Evolutionary conservation across 139 green algal genomes (phyloP), one percentile per base, ranked within the genome.

Genomic region (Eudorina sp.): DNA sequence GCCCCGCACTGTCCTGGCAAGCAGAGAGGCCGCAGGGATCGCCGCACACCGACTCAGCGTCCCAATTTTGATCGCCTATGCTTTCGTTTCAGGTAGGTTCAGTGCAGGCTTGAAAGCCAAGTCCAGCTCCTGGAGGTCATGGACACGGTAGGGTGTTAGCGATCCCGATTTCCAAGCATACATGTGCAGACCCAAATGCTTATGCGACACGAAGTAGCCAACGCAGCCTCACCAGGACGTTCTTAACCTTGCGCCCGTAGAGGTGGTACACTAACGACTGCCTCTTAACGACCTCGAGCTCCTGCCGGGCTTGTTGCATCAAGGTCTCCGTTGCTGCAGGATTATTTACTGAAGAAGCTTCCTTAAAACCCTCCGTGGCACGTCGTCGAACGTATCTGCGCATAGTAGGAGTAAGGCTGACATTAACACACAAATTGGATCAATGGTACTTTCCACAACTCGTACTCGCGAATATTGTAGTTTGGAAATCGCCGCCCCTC

Each of bases 381-480:
- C 90, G 87, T 16, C 95, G 89, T 72, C 89, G 89, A 14, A 97
- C 92, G 77, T 97, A 97, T 53, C 94, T 97, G 92, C 68, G n/a
- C 8, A 64, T 86, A 40, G 60, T n/a, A 62, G 51, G 29, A 41
- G 48, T 43, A 11, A 9, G n/a, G 45, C 16, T 51, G n/a, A 21
- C 69, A 21, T 77, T 34, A n/a, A 9, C 58, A 51, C 34, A 1
- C 69, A 7, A 51, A 77, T 53, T 11, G 34, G 3, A 41, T 55
- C 21, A 21, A 11, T 62, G 4, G 7, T 36, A n/a, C 3, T 68
- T 48, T 31, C 38, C 34, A 19, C 6, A 5, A 34, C 7, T 77
- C 89, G 89, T 76, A 97, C 94, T 97, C 94, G 76, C 93, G 89
- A 18, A 97, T 89, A 84, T 97, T 97, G 90, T 97, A 97, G 86